Evolutionary conservation across 805 yeast species (phyloP), one percentile per base, ranked within the genome.

Genomic region (Lachancea nothofagi): DNA sequence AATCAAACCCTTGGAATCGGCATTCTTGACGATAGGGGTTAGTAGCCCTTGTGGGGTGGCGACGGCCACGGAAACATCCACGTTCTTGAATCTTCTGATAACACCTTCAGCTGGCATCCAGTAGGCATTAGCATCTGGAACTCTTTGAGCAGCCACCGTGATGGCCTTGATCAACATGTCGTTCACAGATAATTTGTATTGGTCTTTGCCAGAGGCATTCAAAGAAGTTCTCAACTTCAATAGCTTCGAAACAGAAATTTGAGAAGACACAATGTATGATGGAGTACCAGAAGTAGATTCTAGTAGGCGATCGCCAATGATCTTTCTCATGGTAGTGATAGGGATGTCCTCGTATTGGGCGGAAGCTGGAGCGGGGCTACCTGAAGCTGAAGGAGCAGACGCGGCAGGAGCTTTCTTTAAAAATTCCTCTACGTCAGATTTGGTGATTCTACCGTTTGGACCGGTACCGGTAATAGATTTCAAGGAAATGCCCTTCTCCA

Each of bases 61-160:
- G 48, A 93, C 99, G 29, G 99, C 99, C 45, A 90, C 97, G 18
- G 97, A 88, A 42, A 93, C 95, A 60, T 93, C 99, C 41, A 90
- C 97, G 56, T 78, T 82, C 58, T 74, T 71, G 77, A 78, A 93
- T 70, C 84, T 89, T 72, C 99, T 85, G 53, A 93, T 86, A 57
- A 90, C 82, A 50, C 88, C 87, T 70, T 93, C 83, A 28, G 74
- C 67, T 62, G 81, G 95, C 57, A 93, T 75, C 93, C 96, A 93
- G 63, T 89, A 84, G 18, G 96, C 77, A 74, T 93, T 93, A 50
- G 80, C 96, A 51, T 82, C 88, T 46, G 98, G 98, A 40, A 89
- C 95, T 68, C 90, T 79, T 66, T 73, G 72, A 43, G 84, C 77
- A 40, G 99, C 97, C 55, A 78, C 77, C 41, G 97, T 89, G 56